These are phyloP conservation scores for Allantophomopsis cytisporea DNA, from an alignment of 2,329 filamentous ascomycete genomes.

Conservation along the genomic window DNA sequence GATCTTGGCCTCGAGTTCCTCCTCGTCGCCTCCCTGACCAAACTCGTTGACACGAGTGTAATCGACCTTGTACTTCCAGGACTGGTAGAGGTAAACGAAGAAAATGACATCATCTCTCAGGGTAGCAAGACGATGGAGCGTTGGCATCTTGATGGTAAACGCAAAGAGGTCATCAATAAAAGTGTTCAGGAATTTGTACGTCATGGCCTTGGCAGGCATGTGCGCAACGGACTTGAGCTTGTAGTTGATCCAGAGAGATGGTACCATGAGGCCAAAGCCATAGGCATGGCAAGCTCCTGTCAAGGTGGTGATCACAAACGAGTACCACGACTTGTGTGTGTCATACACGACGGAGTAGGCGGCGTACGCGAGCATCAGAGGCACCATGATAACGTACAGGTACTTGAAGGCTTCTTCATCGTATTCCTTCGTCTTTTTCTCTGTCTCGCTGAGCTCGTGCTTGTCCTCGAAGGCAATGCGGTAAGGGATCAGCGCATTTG, in stretches of 20 bases:
- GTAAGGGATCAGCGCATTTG: constrained; percentile 65
- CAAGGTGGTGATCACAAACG: constrained; percentile 85
- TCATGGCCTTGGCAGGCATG: constrained; percentile 94
- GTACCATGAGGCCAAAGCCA: constrained; percentile 98
- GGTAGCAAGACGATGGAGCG: constrained; percentile 82
- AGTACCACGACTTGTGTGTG: constrained; percentile 95
- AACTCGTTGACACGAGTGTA: constrained; percentile 94
- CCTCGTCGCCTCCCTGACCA: constrained; percentile 92
- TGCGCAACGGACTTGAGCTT: constrained; percentile 89
- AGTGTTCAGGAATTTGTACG: constrained; percentile 96
- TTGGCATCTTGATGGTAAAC: constrained; percentile 98
- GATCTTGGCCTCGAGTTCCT: constrained; percentile 41
- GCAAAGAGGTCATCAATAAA: constrained; percentile 98
- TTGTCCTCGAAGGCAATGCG: constrained; percentile 86
- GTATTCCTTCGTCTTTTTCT: constrained; percentile 97
- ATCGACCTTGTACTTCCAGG: constrained; percentile 84
- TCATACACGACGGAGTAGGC: constrained; percentile 87
- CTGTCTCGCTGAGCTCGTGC: constrained; percentile 86
- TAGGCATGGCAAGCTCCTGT: constrained; percentile 96
- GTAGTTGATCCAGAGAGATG: constrained; percentile 97
- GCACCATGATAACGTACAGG: constrained; percentile 84
- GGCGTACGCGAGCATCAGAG: constrained; percentile 79
- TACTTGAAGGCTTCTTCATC: constrained; percentile 97
- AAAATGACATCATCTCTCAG: constrained; percentile 95
- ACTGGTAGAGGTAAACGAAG: constrained; percentile 94